Evolutionary conservation across 441 rosid genomes (phyloP), one percentile per base, ranked within the genome.

Genomic region (Capsella rubella): DNA sequence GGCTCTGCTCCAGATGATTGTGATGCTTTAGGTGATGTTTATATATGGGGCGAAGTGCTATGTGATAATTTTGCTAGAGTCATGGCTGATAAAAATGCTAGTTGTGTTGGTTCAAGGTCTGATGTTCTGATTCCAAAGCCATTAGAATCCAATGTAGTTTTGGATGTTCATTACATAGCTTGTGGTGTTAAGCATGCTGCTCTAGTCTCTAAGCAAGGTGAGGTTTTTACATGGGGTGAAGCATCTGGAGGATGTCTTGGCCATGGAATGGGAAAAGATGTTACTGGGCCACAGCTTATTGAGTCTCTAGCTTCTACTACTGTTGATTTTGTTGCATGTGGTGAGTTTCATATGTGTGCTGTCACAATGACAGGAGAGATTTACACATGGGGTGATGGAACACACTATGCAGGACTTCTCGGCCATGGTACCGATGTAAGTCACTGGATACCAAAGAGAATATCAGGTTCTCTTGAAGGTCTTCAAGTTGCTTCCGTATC

Each of bases 361-460:
- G 90, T 94, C 68, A 88, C 97, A 61, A 86, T 86, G 90, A 82
- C 92, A 16, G 99, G 99, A 64, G 99, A 94, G 78, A 77, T 94
- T 57, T 94, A 88, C 70, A 90, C 97, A 21, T 92, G 97, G 97
- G 99, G 99, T 32, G 97, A 94, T 78, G 99, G 99, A 63, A 90
- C 87, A 1, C 93, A 90, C 81, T 90, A 90, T 82, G 92, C 93
- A 57, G 99, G 99, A 46, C 90, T 94, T 83, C 94, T 94, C 51
- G 99, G 99, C 59, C 92, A 92, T 82, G 97, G 96, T 56, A 85
- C 90, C 32, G 84, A 90, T 80, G 90, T 86, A 57, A 92, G 99
- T 77, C 97, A 92, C 81, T 94, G 99, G 99, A 92, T 94, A 83
- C 99, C 97, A 28, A 94, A 94, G 89, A 88, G 97, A 83, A 85